phyloP scores from a whole-genome alignment of 2,329 filamentous ascomycete species.

The Fusarium circinatum region DNA sequence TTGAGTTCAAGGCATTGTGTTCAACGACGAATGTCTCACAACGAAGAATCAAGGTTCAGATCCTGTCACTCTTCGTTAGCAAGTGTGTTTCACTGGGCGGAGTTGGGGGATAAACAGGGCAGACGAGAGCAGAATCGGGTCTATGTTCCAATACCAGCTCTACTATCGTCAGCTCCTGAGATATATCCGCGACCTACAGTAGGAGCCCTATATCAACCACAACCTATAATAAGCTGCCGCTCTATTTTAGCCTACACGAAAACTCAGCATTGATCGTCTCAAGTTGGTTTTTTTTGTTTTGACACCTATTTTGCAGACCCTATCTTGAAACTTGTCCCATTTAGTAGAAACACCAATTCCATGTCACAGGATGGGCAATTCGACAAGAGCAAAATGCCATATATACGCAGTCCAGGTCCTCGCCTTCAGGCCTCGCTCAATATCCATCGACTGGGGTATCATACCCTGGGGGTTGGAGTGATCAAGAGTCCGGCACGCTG shows the following conservation, averaged over 20 bases:
- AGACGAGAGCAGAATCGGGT: not conserved
- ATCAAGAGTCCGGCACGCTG: not conserved
- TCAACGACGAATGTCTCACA: constrained; percentile 3
- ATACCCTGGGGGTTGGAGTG: not conserved
- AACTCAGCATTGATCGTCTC: constrained; percentile 2
- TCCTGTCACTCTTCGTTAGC: not conserved
- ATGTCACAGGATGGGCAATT: constrained; percentile 21
- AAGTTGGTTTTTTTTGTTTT: not conserved
- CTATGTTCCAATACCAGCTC: constrained; percentile 1
- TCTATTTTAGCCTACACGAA: constrained; percentile 1
- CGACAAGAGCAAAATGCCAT: constrained; percentile 1
- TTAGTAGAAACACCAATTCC: constrained; percentile 5
- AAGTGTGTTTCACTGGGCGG: constrained; percentile 10
- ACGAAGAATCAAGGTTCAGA: constrained; percentile 1
- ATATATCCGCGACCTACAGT: not conserved
- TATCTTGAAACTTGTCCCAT: constrained; percentile 8
- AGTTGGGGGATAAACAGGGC: constrained; percentile 1
- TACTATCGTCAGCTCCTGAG: not conserved
- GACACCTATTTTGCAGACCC: not conserved
- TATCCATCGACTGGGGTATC: not conserved
- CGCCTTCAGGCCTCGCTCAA: not conserved
- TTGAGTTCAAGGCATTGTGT: constrained; percentile 24
- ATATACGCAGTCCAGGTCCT: not conserved
- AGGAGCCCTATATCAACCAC: not conserved
- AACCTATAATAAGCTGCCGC: not conserved